Evolutionary conservation across 306 rosid genomes (phyloP), one percentile per base, ranked within the genome.

Genomic region (Spatholobus suberectus): DNA sequence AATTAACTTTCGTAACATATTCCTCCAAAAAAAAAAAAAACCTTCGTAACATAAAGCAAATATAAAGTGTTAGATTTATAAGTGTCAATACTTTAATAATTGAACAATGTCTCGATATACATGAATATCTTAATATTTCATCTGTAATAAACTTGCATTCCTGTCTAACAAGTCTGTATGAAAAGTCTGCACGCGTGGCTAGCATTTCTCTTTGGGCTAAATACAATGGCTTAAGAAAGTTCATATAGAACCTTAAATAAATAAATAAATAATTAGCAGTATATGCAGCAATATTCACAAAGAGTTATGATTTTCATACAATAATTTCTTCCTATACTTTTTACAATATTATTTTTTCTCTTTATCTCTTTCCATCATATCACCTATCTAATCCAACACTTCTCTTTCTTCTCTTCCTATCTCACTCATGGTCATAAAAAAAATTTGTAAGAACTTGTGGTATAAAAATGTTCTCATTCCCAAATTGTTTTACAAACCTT

Each of bases 401-500:
- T n/a, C n/a, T n/a, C n/a, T n/a, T n/a, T n/a, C n/a, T n/a, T n/a
- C n/a, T n/a, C n/a, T n/a, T n/a, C n/a, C n/a, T n/a, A n/a, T n/a
- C n/a, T n/a, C n/a, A n/a, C n/a, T n/a, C n/a, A n/a, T n/a, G n/a
- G n/a, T n/a, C n/a, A n/a, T n/a, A n/a, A n/a, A n/a, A n/a, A n/a
- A n/a, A n/a, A n/a, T n/a, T n/a, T n/a, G n/a, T n/a, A n/a, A n/a
- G n/a, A n/a, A n/a, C n/a, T n/a, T n/a, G n/a, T n/a, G n/a, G n/a
- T n/a, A n/a, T n/a, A n/a, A n/a, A n/a, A n/a, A n/a, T n/a, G n/a
- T n/a, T n/a, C n/a, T n/a, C n/a, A n/a, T n/a, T n/a, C n/a, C n/a
- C n/a, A n/a, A n/a, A n/a, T n/a, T n/a, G n/a, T n/a, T n/a, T 59
- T 72, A 79, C 66, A 77, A 83, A 4, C 46, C 69, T 63, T 72